These are phyloP conservation scores for Neoboletus brunneissimus DNA, from an alignment of 768 basidiomycete genomes.

Conservation along the genomic window DNA sequence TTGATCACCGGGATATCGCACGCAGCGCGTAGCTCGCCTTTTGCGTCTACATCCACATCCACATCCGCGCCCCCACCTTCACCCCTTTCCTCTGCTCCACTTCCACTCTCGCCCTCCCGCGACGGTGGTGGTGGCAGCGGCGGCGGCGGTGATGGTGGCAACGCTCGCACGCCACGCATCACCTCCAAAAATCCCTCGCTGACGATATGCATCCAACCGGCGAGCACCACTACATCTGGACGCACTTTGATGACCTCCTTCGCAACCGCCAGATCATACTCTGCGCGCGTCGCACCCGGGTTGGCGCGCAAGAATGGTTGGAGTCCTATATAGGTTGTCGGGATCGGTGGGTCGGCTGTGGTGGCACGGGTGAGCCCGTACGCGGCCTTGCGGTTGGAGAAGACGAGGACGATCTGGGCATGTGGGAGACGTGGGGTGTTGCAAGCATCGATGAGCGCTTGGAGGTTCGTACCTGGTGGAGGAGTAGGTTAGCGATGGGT, in stretches of 20 bases:
- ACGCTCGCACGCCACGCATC: conserved; percentile 42
- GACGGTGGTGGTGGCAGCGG: neutral
- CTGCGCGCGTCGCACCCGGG: conserved; percentile 68
- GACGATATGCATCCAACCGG: conserved; percentile 99
- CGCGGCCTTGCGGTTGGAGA: conserved; percentile 91
- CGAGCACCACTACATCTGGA: conserved; percentile 90
- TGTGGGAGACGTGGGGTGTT: conserved; percentile 71
- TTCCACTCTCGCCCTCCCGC: neutral
- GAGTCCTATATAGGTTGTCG: conserved; percentile 78
- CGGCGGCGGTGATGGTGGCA: neutral
- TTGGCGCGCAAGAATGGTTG: conserved; percentile 78
- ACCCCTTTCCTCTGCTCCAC: neutral
- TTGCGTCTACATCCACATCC: conserved; percentile 28
- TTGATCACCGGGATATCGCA: conserved; percentile 81
- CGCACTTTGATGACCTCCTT: conserved; percentile 54
- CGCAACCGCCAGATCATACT: conserved; percentile 86
- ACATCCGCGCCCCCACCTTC: neutral
- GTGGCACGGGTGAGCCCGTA: conserved; percentile 84
- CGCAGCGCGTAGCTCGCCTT: conserved; percentile 23
- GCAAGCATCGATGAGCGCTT: conserved; percentile 90
- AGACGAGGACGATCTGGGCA: conserved; percentile 70
- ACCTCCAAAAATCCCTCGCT: conserved; percentile 76
- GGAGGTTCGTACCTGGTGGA: conserved; percentile 82
- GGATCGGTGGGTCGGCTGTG: conserved; percentile 69
- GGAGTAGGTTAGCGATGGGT: neutral